Percentiles rank a stretch among this genome's conserved stretches.
Conservation (phyloP, 371 early-diverging fungal species). For the Funneliformis caledonium region DNA sequence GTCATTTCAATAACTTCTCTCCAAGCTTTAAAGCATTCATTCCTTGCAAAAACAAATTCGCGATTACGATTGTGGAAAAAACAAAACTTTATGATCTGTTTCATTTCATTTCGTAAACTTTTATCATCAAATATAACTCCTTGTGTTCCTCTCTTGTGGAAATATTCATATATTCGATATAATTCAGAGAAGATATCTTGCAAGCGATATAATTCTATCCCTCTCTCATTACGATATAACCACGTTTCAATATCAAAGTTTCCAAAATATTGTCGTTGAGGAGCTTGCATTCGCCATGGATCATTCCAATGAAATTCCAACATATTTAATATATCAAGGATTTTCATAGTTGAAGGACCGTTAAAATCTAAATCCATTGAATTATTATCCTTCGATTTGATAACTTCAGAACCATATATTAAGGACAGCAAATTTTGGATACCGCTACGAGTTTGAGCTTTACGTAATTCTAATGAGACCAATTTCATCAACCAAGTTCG, state of each 20-base stretch:
- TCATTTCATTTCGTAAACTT: conserved; percentile 57
- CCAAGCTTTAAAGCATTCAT: conserved; percentile 77
- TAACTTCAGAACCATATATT: conserved; percentile 43
- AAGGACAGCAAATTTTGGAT: conserved; percentile 46
- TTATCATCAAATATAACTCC: conserved; percentile 50
- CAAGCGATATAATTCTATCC: conserved; percentile 68
- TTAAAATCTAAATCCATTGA: conserved; percentile 40
- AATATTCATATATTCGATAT: conserved; percentile 49
- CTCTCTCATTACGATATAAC: conserved; percentile 59
- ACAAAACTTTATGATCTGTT: conserved; percentile 56
- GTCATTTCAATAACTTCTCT: conserved; percentile 72
- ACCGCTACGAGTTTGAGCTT: conserved; percentile 42
- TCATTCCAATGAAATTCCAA: conserved; percentile 62
- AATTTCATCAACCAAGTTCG: conserved; percentile 88
- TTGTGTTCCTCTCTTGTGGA: conserved; percentile 56
- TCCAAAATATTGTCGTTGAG: conserved; percentile 49
- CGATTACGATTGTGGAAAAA: conserved; percentile 68
- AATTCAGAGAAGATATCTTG: conserved; percentile 62
- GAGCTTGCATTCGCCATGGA: conserved; percentile 44
- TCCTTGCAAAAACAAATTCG: conserved; percentile 65
- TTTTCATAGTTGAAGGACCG: conserved; percentile 49
- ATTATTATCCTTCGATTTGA: conserved; percentile 41
- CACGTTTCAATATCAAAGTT: conserved; percentile 51
- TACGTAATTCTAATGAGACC: conserved; percentile 85
- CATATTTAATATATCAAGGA: conserved; percentile 61